Evolutionary conservation across 139 green algal genomes (phyloP).

Genomic region (Closterium sp.): DNA sequence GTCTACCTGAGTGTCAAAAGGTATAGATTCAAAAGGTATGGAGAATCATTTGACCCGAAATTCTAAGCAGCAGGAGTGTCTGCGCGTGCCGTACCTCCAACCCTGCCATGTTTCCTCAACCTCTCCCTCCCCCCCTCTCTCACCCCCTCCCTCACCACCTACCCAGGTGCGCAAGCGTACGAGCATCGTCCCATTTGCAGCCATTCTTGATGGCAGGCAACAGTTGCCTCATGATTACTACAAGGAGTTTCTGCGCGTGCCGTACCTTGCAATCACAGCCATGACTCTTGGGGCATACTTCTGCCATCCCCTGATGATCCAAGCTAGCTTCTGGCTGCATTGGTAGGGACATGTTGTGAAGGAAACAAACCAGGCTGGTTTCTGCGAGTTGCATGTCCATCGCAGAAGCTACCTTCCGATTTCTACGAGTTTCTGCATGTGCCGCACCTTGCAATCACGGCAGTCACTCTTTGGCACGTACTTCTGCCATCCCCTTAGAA

Average conservation of each 20-base stretch:
- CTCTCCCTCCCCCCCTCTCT: too few species aligned
- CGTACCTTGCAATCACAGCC: constrained; percentile 71
- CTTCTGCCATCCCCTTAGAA: constrained; percentile 85
- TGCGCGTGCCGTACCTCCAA: not conserved
- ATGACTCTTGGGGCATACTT: constrained; percentile 89
- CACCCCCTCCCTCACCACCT: not conserved
- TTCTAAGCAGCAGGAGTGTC: too few species aligned
- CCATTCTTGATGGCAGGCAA: constrained; percentile 80
- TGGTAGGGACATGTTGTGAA: constrained; percentile 65
- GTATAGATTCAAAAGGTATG: too few species aligned
- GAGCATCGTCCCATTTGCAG: constrained; percentile 78
- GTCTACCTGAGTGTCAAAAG: too few species aligned
- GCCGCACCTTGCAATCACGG: constrained; percentile 74
- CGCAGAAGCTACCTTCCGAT: constrained; percentile 82
- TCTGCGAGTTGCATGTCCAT: too few species aligned
- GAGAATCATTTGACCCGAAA: too few species aligned
- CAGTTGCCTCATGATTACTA: constrained; percentile 88
- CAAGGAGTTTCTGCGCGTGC: constrained; percentile 86
- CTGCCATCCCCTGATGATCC: constrained; percentile 88
- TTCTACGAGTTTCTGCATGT: constrained; percentile 91
- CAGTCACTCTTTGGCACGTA: constrained; percentile 89
- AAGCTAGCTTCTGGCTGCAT: constrained; percentile 71
- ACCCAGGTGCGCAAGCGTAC: constrained; percentile 61
- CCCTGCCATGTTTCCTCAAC: not conserved
- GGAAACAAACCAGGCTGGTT: too few species aligned